Evolutionary conservation across 805 yeast genomes (phyloP), one percentile per base, ranked within the genome.

Genomic region (Lipomyces kockii): DNA sequence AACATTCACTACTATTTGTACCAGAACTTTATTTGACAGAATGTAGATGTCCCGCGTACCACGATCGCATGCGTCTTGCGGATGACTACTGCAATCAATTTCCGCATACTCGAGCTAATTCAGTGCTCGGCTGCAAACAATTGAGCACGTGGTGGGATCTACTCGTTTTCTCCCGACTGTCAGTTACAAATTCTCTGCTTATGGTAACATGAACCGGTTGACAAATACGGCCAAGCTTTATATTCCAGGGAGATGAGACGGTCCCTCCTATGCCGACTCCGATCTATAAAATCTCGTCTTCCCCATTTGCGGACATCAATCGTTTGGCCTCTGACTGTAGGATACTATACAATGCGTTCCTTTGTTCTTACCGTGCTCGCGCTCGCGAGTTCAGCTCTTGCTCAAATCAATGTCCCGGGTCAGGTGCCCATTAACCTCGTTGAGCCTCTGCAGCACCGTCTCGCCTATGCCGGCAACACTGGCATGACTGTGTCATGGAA

Each of bases 401-500:
- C 59, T 12, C 59, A 56, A 37, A 56, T 56, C 54, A 56, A 60
- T 22, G 46, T 60, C 49, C 62, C 62, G 9, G 62, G 62, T 8
- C 22, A 22, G 12, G 62, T 51, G 7, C 62, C 58, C 17, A 61
- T 25, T 22, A 60, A 60, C 29, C 20, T 6, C 7, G 62, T 11
- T 20, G 62, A 60, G 49, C 62, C 62, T 9, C 62, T 61, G 3
- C 54, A 71, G 66, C 70, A 65, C 22, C 67, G 68, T 29, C 55
- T 71, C 2, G 73, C 74, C 22, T 63, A 65, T 29, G 68, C 72
- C 29, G 68, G 68, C 22, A 35, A 22, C 11, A 32, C 62, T 11
- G 69, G 63, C 37, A 74, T 74, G 71, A 35, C 66, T 9, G 69
- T 74, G 14, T 58, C 72, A 27, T 74, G 77, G 77, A 72, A 68